A percentile compares a stretch with the other conserved stretches of the same genome.
These are phyloP conservation scores for Sporothrix humicola DNA, from an alignment of 2,329 filamentous ascomycete species.

Conservation along the genomic window DNA sequence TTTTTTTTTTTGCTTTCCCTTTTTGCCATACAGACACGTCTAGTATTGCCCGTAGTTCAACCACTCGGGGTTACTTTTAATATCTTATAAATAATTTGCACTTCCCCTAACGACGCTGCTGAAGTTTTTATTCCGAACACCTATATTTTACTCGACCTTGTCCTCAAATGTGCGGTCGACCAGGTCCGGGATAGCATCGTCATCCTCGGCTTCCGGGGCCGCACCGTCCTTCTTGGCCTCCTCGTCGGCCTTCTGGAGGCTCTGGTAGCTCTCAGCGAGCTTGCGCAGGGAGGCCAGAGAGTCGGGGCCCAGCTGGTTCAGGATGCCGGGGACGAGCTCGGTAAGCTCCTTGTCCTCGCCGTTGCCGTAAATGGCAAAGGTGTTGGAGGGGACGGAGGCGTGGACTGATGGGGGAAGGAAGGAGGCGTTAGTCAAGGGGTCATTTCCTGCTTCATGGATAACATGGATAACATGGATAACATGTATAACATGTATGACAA, in stretches of 20 bases:
- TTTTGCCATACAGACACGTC: conserved; percentile 18
- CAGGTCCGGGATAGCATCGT: conserved; percentile 95
- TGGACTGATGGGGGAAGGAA: conserved; percentile 69
- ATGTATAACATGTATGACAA: no score
- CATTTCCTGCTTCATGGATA: no score
- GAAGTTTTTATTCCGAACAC: not conserved
- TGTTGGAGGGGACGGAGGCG: conserved; percentile 96
- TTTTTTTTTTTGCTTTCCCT: conserved; percentile 29
- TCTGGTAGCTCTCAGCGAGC: conserved; percentile 99
- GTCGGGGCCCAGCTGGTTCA: conserved; percentile 99
- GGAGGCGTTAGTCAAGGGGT: conserved; percentile 6
- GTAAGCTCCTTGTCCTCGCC: conserved; percentile 99
- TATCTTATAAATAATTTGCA: conserved; percentile 10
- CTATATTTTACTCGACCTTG: conserved; percentile 79
- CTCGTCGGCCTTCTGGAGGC: conserved; percentile 85
- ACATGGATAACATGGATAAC: no score
- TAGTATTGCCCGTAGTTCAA: conserved; percentile 6
- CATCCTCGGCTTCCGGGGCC: conserved; percentile 75
- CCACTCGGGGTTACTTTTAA: not conserved
- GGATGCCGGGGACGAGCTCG: conserved; percentile 97
- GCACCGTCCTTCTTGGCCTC: conserved; percentile 81
- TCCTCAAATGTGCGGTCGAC: conserved; percentile 98
- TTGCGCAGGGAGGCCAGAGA: conserved; percentile 97
- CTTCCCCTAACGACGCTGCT: not conserved
- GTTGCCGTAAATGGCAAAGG: conserved; percentile 98